Evolutionary conservation across 2,329 filamentous ascomycete species (phyloP), one percentile per base, ranked within the genome.

Genomic region (Colletotrichum euphorbiae): DNA sequence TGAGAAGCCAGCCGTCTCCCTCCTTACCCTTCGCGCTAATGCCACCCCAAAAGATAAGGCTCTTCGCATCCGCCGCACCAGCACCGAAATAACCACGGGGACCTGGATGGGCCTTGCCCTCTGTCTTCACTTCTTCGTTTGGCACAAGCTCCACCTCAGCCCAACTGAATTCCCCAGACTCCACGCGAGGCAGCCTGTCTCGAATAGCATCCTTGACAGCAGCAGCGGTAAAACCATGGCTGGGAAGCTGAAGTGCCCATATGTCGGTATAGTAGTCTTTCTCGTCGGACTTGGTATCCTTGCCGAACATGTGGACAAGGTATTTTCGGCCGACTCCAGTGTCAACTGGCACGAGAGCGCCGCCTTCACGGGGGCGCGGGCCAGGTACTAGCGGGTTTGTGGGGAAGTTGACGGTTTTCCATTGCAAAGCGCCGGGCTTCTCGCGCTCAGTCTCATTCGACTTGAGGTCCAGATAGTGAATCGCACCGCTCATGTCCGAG

Each of bases 11-110:
- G 2, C 80, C 80, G 67, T 81, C 79, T 2, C 75, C 77, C 55
- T 80, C 77, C 15, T 69, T 73, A 2, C 82, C 82, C 42, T 80
- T 75, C 0, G 75, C 78, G 71, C 82, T 81, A 3, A 81, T 68
- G 0, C 86, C 85, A n/a, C 85, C 86, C 85, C 85, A 88, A 12
- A 86, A 71, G 3, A 87, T 76, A 6, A 85, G 78, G 13, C 77
- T 83, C 56, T 80, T 81, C 3, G 81, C 83, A 69, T 82, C 81
- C 4, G 82, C 76, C 57, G 80, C 76, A 71, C 67, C 77, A 69
- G 75, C 84, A 52, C 67, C 78, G 66, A 74, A 85, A 75, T 70
- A 83, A 59, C 71, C 79, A 74, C 77, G 74, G 38, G 77, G 79
- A 5, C 77, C 80, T 17, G 75, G 80, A 68, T 80, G 79, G 2